A percentile compares a stretch with the other conserved stretches of the same genome.
Conservation (phyloP, 352 stramenopile species). For the Labyrinthula sp. region DNA sequence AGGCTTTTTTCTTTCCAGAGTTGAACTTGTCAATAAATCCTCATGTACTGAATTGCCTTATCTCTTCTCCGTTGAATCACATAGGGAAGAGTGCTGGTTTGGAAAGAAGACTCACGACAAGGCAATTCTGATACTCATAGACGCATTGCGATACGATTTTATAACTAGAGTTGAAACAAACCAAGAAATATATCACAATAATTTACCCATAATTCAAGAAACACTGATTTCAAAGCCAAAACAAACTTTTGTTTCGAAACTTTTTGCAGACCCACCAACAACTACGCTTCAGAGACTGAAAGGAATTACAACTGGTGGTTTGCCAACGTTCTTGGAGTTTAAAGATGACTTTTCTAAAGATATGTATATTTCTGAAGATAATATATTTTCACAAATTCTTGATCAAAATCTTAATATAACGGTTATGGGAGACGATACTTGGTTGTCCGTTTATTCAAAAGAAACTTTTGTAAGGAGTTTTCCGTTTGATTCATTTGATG, state of each 20-base stretch:
- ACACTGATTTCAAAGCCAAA: conserved; percentile 40
- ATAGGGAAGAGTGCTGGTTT: conserved; percentile 3
- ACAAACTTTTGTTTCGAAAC: conserved; percentile 61
- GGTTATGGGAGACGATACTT: conserved; percentile 98
- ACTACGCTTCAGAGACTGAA: conserved; percentile 94
- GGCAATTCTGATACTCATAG: conserved; percentile 77
- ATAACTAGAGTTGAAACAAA: conserved; percentile 34
- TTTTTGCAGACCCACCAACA: conserved; percentile 87
- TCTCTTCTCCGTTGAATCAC: conserved; percentile 2
- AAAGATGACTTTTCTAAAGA: conserved; percentile 66
- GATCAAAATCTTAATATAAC: conserved; percentile 44
- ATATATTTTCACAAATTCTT: conserved; percentile 54
- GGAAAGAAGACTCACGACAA: conserved; percentile 4
- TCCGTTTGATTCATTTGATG: conserved; percentile 90
- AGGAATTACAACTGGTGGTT: conserved; percentile 77
- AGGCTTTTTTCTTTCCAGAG: conserved; percentile 64
- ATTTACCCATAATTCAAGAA: conserved; percentile 51
- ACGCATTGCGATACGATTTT: conserved; percentile 90
- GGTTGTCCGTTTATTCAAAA: conserved; percentile 69
- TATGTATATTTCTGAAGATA: conserved; percentile 72
- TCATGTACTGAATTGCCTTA: conserved; percentile 31
- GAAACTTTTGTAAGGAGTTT: conserved; percentile 60
- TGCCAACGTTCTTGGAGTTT: conserved; percentile 93
- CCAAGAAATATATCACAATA: conserved; percentile 39
- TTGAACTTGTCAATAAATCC: conserved; percentile 50